phyloP scores from a whole-genome alignment of 495 filamentous ascomycete species.

The Articulospora tetracladia region DNA sequence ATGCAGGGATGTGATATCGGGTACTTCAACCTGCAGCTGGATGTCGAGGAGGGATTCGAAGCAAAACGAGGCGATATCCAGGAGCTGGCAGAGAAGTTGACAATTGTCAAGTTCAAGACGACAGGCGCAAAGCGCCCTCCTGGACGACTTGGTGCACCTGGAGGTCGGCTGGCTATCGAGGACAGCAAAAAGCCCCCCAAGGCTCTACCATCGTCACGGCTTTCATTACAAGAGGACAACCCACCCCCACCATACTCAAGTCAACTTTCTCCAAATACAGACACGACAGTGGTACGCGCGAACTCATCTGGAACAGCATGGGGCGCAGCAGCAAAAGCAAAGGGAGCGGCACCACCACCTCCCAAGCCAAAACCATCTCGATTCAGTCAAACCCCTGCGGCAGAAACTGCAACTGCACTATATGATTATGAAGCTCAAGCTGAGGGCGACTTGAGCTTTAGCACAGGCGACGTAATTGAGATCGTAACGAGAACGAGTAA shows the following conservation, averaged over 20 bases:
- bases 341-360: slow-evolving; percentile 81
- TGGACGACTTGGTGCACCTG: slow-evolving; percentile 45
- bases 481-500: slow-evolving; percentile 76
- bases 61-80: slow-evolving; percentile 82
- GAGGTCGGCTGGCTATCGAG: slow-evolving; percentile 35
- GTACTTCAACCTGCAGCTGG: slow-evolving; percentile 90
- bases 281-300: slow-evolving; percentile 37
- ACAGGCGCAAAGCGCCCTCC: slow-evolving; percentile 56
- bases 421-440: slow-evolving; percentile 98
- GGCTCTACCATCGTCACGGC: slow-evolving; percentile 4
- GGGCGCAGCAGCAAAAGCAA: slow-evolving; percentile 66
- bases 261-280: slow-evolving; percentile 27
- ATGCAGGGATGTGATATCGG: slow-evolving; percentile 97
- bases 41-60: slow-evolving; percentile 87
- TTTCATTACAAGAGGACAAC: slow-evolving; percentile 38
- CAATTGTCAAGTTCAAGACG: slow-evolving; percentile 85
- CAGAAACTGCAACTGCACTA: slow-evolving; percentile 75
- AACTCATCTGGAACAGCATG: slow-evolving; percentile 55
- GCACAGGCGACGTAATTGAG: slow-evolving; percentile 86
- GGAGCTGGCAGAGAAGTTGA: slow-evolving; percentile 74
- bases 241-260: slow-evolving; percentile 67
- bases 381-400: slow-evolving; percentile 57
- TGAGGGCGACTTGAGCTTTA: slow-evolving; percentile 90
- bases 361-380: slow-evolving; percentile 85
- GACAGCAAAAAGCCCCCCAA: slow-evolving; percentile 15